These are phyloP conservation scores for Posidonia australis DNA, from an alignment of 106 monocot species.

Conservation along the genomic window DNA sequence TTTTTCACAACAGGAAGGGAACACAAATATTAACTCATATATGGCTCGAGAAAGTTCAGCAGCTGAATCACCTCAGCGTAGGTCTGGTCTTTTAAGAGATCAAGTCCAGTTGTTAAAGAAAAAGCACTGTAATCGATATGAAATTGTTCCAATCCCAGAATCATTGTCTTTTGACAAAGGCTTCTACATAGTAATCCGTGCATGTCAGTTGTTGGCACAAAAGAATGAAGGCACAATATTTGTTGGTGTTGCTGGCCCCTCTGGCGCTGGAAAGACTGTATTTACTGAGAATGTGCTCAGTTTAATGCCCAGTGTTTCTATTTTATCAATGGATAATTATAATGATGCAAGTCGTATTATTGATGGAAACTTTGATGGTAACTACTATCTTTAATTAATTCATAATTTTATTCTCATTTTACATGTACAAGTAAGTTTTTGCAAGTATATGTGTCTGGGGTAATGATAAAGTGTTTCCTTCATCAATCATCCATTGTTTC, in stretches of 20 bases:
- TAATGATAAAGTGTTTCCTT: no score
- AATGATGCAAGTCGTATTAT: conserved; percentile 89
- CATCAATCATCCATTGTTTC: no score
- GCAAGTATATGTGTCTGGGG: no score
- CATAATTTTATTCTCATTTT: no score
- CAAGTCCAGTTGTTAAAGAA: conserved; percentile 83
- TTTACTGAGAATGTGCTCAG: conserved; percentile 94
- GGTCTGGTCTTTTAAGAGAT: conserved; percentile 67
- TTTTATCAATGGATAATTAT: conserved; percentile 97
- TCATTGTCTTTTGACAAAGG: conserved; percentile 96
- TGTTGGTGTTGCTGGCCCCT: conserved; percentile 92
- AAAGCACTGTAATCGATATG: conserved; percentile 57
- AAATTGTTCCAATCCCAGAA: conserved; percentile 71
- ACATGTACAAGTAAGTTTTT: no score
- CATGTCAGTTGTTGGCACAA: conserved; percentile 85
- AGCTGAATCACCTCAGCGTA: conserved; percentile 57
- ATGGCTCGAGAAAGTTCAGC: conserved; percentile 57
- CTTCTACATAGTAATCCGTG: conserved; percentile 84
- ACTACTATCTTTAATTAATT: no score
- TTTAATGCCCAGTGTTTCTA: conserved; percentile 82
- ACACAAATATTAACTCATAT: no score
- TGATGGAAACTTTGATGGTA: conserved; percentile 99
- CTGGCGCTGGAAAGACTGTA: conserved; percentile 93
- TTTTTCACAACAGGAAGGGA: no score
- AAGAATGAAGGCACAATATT: conserved; percentile 79